A percentile compares a stretch with the other conserved stretches of the same genome.
phyloP scores from a whole-genome alignment of 176 grass and related monocot genomes.

The Saccharum officinarum region DNA sequence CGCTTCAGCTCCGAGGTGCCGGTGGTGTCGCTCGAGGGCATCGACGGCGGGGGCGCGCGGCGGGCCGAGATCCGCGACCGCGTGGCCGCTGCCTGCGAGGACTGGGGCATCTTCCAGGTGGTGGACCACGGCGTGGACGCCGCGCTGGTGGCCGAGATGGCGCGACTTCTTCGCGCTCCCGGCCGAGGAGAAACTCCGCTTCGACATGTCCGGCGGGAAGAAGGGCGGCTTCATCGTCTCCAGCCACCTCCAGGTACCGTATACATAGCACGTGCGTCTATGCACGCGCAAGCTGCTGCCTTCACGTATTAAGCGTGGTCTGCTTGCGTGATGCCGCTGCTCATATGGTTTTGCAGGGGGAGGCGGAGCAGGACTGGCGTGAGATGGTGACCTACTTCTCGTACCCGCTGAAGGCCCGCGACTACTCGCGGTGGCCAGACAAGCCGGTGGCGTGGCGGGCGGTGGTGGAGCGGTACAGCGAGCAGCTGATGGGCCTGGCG shows the following conservation, averaged over 20 bases:
- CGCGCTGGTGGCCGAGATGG: slow-evolving; percentile 60
- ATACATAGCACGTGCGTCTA: too few relatives aligned
- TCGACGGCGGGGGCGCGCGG: slow-evolving; percentile 33
- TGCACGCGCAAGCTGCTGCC: too few relatives aligned
- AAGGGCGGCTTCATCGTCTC: slow-evolving; percentile 97
- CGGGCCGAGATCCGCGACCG: slow-evolving; percentile 58
- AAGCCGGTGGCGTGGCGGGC: too few relatives aligned
- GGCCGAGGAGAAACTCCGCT: slow-evolving; percentile 72
- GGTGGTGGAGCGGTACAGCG: slow-evolving; percentile 40
- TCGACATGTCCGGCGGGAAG: slow-evolving; percentile 94
- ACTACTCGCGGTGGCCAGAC: slow-evolving; percentile 88
- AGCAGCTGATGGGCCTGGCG: slow-evolving; percentile 62
- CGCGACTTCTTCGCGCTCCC: slow-evolving; percentile 60
- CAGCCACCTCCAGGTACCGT: slow-evolving; percentile 85
- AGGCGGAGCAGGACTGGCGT: slow-evolving; percentile 87
- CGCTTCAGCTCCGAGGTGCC: slow-evolving; percentile 80
- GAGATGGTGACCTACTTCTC: slow-evolving; percentile 98
- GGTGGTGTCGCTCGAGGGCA: slow-evolving; percentile 64
- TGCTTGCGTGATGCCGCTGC: too few relatives aligned
- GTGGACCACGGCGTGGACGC: slow-evolving; percentile 84
- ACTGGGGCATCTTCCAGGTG: slow-evolving; percentile 93
- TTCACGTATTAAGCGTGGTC: too few relatives aligned
- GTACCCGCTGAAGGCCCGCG: slow-evolving; percentile 61
- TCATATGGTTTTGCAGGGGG: slow-evolving; percentile 46
- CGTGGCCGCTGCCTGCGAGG: slow-evolving; percentile 76